A percentile compares a stretch with the other conserved stretches of the same genome.
phyloP scores from a whole-genome alignment of 331 rosid species.

The Cydonia oblonga region DNA sequence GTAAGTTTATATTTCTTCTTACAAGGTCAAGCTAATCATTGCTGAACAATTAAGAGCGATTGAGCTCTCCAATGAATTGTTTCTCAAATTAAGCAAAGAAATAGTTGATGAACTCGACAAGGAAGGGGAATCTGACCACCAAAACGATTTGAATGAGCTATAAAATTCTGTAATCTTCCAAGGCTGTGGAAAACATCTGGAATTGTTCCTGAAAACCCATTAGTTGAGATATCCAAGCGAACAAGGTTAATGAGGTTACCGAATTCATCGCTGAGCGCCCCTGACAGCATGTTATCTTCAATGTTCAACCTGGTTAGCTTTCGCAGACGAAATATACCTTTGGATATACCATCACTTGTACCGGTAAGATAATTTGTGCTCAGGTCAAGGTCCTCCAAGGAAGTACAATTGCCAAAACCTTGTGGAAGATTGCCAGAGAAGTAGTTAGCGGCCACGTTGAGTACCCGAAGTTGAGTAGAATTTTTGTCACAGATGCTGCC shows the following conservation, averaged over 20 bases:
- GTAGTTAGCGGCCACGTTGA: slow-evolving; percentile 24
- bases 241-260: slow-evolving; percentile 21
- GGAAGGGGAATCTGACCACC: slow-evolving; percentile 20
- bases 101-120: slow-evolving; percentile 23
- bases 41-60: slow-evolving; percentile 19
- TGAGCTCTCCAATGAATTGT: slow-evolving; percentile 24
- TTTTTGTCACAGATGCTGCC: slow-evolving; percentile 1
- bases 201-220: slow-evolving; percentile 21
- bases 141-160: slow-evolving; percentile 27
- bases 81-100: slow-evolving; percentile 19
- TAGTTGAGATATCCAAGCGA: slow-evolving; percentile 23
- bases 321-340: slow-evolving; percentile 11
- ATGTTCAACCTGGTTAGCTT: slow-evolving; percentile 6
- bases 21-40: slow-evolving; percentile 18
- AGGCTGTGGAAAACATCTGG: slow-evolving; percentile 21
- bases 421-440: slow-evolving; percentile 22
- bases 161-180: background rate
- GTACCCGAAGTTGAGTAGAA: background rate
- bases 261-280: slow-evolving; percentile 12
- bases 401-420: slow-evolving; percentile 30
- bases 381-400: slow-evolving; percentile 14
- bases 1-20: no score
- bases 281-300: slow-evolving; percentile 24
- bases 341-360: slow-evolving; percentile 8
- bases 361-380: background rate